Conservation (phyloP, 352 stramenopile genomes). For the Pythium scleroteichum region DNA sequence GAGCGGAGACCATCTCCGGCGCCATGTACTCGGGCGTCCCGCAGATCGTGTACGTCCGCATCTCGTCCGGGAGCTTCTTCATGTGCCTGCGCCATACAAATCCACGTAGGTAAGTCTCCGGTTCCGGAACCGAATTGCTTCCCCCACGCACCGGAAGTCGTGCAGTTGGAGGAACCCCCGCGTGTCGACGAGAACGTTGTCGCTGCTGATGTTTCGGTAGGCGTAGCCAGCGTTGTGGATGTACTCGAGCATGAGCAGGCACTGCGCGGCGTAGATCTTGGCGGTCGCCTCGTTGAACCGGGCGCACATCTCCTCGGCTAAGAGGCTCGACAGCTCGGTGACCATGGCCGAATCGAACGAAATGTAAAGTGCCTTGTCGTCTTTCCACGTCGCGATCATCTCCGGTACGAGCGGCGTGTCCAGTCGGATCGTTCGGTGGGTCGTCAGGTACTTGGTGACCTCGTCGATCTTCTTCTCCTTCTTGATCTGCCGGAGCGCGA, state of each 20-base stretch:
- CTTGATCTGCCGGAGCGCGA: slow-evolving; percentile 70
- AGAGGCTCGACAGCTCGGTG: slow-evolving; percentile 58
- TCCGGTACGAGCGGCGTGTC: slow-evolving; percentile 71
- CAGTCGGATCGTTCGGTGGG: slow-evolving; percentile 66
- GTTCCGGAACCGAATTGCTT: neutral
- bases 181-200: slow-evolving; percentile 83
- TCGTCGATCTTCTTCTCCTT: slow-evolving; percentile 72
- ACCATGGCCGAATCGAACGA: slow-evolving; percentile 75
- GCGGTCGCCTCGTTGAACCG: slow-evolving; percentile 61
- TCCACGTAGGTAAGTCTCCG: neutral
- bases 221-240: slow-evolving; percentile 78
- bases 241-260: slow-evolving; percentile 82
- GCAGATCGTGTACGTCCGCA: slow-evolving; percentile 87
- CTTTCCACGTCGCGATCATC: slow-evolving; percentile 78
- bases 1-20: slow-evolving; percentile 85
- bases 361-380: slow-evolving; percentile 78
- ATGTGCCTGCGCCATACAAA: slow-evolving; percentile 44
- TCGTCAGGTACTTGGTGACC: slow-evolving; percentile 64
- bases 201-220: slow-evolving; percentile 84
- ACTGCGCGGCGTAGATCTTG: slow-evolving; percentile 65
- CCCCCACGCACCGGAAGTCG: slow-evolving; percentile 62
- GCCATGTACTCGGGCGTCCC: slow-evolving; percentile 90
- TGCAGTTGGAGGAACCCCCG: slow-evolving; percentile 83
- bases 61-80: slow-evolving; percentile 82
- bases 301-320: slow-evolving; percentile 55